Percentiles rank a stretch among this genome's conserved stretches.
Evolutionary conservation across 208 protist species (phyloP).

Genomic region (Acanthamoeba lenticulata): DNA sequence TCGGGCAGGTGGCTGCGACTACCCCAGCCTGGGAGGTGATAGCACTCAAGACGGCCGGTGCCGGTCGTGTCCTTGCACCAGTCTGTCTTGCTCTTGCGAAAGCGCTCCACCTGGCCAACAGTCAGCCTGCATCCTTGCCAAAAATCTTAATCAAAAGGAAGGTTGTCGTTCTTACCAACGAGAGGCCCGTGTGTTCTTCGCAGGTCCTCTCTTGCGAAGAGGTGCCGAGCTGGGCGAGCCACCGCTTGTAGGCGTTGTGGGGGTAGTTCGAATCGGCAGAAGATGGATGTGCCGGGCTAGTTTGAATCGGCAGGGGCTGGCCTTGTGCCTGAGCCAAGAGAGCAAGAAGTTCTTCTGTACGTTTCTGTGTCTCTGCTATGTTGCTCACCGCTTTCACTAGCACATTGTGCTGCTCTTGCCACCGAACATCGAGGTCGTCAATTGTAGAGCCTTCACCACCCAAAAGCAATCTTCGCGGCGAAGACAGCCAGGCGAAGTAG

Average conservation of each 20-base stretch:
- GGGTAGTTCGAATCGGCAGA: background rate
- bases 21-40: background rate
- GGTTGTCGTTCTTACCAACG: background rate
- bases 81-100: background rate
- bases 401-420: too few relatives aligned
- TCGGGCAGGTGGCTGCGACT: background rate
- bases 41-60: background rate
- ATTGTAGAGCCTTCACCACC: too few relatives aligned
- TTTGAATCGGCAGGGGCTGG: too few relatives aligned
- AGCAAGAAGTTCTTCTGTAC: too few relatives aligned
- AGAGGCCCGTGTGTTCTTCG: background rate
- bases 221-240: background rate
- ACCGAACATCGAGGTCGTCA: too few relatives aligned
- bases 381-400: too few relatives aligned
- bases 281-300: too few relatives aligned
- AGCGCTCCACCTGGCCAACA: background rate
- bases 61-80: conserved; percentile 29
- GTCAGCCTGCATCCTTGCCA: background rate
- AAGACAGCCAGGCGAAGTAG: background rate
- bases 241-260: background rate
- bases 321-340: too few relatives aligned
- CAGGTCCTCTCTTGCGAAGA: background rate
- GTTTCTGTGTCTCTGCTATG: too few relatives aligned
- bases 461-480: too few relatives aligned
- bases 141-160: too few relatives aligned